Percentiles rank a stretch among this genome's conserved stretches.
These are phyloP conservation scores for Beta macrorhiza DNA, from an alignment of 179 eudicot genomes.

Conservation along the genomic window DNA sequence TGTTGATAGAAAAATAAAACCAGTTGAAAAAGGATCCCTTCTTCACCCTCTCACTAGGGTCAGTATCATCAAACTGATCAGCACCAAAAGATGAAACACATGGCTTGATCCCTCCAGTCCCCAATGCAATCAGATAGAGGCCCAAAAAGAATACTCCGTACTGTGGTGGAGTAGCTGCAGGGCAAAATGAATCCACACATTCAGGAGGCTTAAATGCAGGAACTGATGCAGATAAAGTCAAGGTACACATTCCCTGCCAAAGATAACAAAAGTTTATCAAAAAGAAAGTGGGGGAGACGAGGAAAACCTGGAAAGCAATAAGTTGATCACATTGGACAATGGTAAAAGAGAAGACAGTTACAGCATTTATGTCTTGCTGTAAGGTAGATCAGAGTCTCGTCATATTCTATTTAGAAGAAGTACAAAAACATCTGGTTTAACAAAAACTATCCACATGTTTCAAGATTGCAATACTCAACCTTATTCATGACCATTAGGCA, in stretches of 20 bases:
- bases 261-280: background rate
- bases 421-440: background rate
- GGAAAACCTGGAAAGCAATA: background rate
- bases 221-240: slow-evolving; percentile 59
- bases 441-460: background rate
- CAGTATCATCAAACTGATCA: slow-evolving; percentile 77
- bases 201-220: slow-evolving; percentile 51
- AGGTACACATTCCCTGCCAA: slow-evolving; percentile 63
- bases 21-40: slow-evolving; percentile 75
- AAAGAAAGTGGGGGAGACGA: background rate
- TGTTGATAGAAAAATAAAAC: slow-evolving; percentile 63
- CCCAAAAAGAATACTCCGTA: slow-evolving; percentile 52
- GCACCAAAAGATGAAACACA: slow-evolving; percentile 77
- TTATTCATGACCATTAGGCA: background rate
- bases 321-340: background rate
- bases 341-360: background rate
- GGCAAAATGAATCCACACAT: slow-evolving; percentile 57
- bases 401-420: background rate
- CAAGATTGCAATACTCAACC: background rate
- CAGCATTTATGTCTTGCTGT: background rate
- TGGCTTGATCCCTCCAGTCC: slow-evolving; percentile 71
- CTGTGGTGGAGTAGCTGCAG: slow-evolving; percentile 56
- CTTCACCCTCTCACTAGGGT: slow-evolving; percentile 52
- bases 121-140: slow-evolving; percentile 63
- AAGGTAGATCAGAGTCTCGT: too few species aligned